Evolutionary conservation across 2,329 filamentous ascomycete species (phyloP).

Genomic region (Monilinia vaccinii-corymbosi): DNA sequence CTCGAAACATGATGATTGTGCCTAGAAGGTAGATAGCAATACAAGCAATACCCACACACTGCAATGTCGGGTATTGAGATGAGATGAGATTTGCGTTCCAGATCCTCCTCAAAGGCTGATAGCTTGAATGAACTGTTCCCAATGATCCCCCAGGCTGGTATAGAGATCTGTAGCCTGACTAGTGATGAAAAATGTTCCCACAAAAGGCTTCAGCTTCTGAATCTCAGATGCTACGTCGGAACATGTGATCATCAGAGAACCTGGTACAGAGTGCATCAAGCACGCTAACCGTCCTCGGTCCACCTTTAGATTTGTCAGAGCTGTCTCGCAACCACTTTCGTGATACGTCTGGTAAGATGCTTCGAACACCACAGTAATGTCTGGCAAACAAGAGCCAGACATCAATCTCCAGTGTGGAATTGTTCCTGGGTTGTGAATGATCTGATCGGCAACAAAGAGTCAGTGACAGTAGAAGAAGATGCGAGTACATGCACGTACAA

Average conservation of each 20-base stretch:
- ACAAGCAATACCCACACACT: background rate
- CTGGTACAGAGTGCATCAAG: constrained; percentile 8
- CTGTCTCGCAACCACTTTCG: constrained; percentile 2
- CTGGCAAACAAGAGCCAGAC: constrained; percentile 10
- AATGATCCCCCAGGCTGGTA: constrained; percentile 3
- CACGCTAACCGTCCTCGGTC: constrained; percentile 7
- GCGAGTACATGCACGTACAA: constrained; percentile 7
- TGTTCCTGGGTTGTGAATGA: constrained; percentile 16
- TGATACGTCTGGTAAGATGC: constrained; percentile 5
- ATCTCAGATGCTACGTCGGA: constrained; percentile 2
- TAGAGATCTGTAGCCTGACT: constrained; percentile 3
- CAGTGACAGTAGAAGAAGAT: background rate
- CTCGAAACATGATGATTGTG: background rate
- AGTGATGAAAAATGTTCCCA: constrained; percentile 4
- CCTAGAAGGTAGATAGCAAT: background rate
- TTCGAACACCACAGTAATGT: constrained; percentile 13
- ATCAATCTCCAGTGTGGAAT: constrained; percentile 9
- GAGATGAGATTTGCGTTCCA: background rate
- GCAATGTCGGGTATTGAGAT: background rate
- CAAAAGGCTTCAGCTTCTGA: background rate
- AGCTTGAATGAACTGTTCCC: constrained; percentile 7
- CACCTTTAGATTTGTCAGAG: background rate
- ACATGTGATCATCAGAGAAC: background rate
- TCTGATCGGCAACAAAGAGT: background rate
- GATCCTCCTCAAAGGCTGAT: constrained; percentile 1